Percentiles rank a stretch among this genome's conserved stretches.
Evolutionary conservation across 2,329 filamentous ascomycete genomes (phyloP).

Genomic region (Cytospora piceae): DNA sequence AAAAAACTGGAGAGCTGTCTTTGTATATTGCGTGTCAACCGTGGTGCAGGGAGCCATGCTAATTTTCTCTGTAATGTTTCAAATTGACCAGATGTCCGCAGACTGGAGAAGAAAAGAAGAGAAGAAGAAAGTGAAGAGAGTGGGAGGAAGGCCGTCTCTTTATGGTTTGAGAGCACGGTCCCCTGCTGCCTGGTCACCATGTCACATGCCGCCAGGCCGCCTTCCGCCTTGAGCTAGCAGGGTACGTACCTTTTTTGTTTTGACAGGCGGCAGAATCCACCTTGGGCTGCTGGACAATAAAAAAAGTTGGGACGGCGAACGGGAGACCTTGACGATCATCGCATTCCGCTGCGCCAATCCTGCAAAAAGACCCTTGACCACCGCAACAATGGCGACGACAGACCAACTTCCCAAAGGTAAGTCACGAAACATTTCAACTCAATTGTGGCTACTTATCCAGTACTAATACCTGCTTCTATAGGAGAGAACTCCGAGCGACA

Average conservation of each 20-base stretch:
- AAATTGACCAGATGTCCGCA: constrained; percentile 21
- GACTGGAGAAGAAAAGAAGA: constrained; percentile 1
- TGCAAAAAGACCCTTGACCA: constrained; percentile 10
- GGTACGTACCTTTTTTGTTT: constrained; percentile 1
- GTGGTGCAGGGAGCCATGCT: constrained; percentile 86
- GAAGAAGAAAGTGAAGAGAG: neutral
- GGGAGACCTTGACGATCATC: constrained; percentile 2
- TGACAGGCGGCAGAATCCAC: constrained; percentile 21
- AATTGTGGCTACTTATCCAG: too few species aligned
- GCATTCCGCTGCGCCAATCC: neutral
- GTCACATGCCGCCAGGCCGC: constrained; percentile 9
- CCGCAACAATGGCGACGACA: constrained; percentile 14
- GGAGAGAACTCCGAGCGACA: constrained; percentile 41
- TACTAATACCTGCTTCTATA: constrained; percentile 26
- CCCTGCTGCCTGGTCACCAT: too few species aligned
- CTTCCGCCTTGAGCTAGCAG: neutral
- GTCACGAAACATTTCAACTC: neutral
- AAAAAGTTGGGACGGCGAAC: constrained; percentile 18
- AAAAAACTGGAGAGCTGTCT: constrained; percentile 75
- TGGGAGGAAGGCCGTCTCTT: neutral
- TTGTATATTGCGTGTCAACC: constrained; percentile 79
- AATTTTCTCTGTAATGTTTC: constrained; percentile 38
- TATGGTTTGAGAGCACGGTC: constrained; percentile 10
- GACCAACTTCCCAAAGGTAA: constrained; percentile 9
- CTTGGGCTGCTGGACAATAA: neutral